phyloP scores from a whole-genome alignment of 305 asterid species.

The Caryopteris hybrid region DNA sequence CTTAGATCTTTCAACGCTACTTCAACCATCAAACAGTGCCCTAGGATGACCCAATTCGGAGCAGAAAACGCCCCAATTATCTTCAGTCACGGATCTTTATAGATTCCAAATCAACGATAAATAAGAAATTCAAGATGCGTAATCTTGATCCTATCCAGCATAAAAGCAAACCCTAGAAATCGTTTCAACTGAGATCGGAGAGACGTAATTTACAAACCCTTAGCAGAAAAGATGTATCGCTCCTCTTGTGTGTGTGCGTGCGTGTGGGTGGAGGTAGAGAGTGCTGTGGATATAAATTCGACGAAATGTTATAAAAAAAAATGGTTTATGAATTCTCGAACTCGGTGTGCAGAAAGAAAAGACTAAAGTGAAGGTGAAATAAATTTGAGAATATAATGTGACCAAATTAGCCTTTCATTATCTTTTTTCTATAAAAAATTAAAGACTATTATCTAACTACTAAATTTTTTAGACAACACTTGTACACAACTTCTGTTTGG shows the following conservation, averaged over 20 bases:
- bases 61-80: constrained; percentile 12
- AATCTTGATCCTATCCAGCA: neutral
- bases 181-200: constrained; percentile 24
- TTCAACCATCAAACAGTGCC: constrained; percentile 33
- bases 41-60: constrained; percentile 12
- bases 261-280: constrained; percentile 15
- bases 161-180: constrained; percentile 16
- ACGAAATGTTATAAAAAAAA: neutral
- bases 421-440: too few relatives aligned
- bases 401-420: neutral
- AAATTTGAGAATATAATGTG: too few relatives aligned
- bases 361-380: neutral
- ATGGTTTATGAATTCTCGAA: too few relatives aligned
- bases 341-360: too few relatives aligned
- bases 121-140: constrained; percentile 19
- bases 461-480: too few relatives aligned
- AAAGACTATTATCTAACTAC: too few relatives aligned
- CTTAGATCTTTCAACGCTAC: constrained; percentile 28
- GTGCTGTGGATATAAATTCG: constrained; percentile 13
- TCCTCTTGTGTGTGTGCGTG: constrained; percentile 11
- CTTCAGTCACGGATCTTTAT: constrained; percentile 26
- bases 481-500: too few relatives aligned
- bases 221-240: constrained; percentile 19
- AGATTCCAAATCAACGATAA: constrained; percentile 23
- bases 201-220: constrained; percentile 32